Base-by-base conservation (phyloP, 2,329 filamentous ascomycete genomes). In the Aspergillus hortae region DNA sequence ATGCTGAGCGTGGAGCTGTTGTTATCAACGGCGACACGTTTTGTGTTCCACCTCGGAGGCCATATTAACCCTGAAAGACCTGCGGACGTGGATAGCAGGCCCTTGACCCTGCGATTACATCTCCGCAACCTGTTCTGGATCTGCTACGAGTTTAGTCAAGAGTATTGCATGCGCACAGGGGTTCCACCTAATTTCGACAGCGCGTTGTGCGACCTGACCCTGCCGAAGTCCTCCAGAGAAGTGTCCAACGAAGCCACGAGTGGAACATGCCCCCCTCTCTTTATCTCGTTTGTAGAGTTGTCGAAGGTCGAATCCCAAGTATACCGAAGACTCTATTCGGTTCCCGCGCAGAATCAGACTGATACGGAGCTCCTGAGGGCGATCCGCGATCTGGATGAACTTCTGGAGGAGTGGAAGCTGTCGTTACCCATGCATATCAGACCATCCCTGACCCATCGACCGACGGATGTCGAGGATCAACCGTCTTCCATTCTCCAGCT, bases 1-100 rank as follows among this genome's bases (percentile, higher is more conserved):
- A 11, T 46, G 32, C 14, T 46, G 11, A 45, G 42, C 15, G 7
- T 46, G 12, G 43, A 51, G 10, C 19, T 51, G 12, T 10, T 51
- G 4, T 30, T 46, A 15, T 27, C 48, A 7, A 17, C 43, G 1
- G 49, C 52, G n/a, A 46, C 40, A 4, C 52, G 54, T 19, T 55
- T 54, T 43, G 33, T 49, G 21, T 52, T 46, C n/a, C 52, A 56
- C 11, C 49, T 56, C 6, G 44, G 51, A n/a, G 54, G 54, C 6
- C 38, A 55, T 30, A 46, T 55, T 11, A 6, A 30, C 27, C 6
- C 27, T 3, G 27, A 30, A 12, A 30, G 17, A 2, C 32, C 52
- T 15, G 38, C 15, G 2, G 27, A 43, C 23, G 15, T 32, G 4
- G 19, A 52, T 21, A 19, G 27, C 11, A 33, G 27, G 6, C 35